Evolutionary conservation across 2,329 filamentous ascomycete species (phyloP), one percentile per base, ranked within the genome.

Genomic region (Colletotrichum destructivum): DNA sequence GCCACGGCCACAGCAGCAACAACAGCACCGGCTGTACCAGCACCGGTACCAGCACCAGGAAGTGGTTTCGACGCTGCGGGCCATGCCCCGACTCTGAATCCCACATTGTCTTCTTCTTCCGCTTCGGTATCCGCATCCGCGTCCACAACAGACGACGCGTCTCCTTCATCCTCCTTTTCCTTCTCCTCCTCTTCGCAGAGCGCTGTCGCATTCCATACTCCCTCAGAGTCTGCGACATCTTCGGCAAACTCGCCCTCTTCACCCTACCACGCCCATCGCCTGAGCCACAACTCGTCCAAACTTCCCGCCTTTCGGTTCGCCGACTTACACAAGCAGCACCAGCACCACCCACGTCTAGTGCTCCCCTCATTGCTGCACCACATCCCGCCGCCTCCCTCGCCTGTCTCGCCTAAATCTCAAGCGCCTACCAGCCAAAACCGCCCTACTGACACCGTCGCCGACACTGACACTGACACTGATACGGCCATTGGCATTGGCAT

Each of bases 271-370:
- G 78, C 80, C 55, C 87, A 89, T 78, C 86, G 87, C 66, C 86
- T 87, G 74, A 86, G 78, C 77, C 84, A 89, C 78, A 88, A 84
- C 76, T 85, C 87, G 49, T 89, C 87, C 73, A 89, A 89, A 75
- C 80, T 89, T 74, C 87, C 88, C 38, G 83, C 87, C 26, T 88
- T 86, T 78, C 87, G 87, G 70, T 87, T 88, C 76, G 85, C 83
- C 74, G 87, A 89, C 79, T 80, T 85, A 66, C 81, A 80, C 67
- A 82, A 81, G 71, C 80, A 81, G 71, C 80, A 59, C 79, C 82
- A 66, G 62, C 66, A 55, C 61, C 66, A 55, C 61, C 52, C 66
- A 72, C 69, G 56, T 78, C 77, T 66, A 55, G 65, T 51, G 64
- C 71, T 62, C 62, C 68, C 63, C 77, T 82, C 57, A 68, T 76